Percentiles rank a stretch among this genome's conserved stretches.
These are phyloP conservation scores for Rhodotorula paludigena DNA, from an alignment of 768 basidiomycete genomes.

Conservation along the genomic window DNA sequence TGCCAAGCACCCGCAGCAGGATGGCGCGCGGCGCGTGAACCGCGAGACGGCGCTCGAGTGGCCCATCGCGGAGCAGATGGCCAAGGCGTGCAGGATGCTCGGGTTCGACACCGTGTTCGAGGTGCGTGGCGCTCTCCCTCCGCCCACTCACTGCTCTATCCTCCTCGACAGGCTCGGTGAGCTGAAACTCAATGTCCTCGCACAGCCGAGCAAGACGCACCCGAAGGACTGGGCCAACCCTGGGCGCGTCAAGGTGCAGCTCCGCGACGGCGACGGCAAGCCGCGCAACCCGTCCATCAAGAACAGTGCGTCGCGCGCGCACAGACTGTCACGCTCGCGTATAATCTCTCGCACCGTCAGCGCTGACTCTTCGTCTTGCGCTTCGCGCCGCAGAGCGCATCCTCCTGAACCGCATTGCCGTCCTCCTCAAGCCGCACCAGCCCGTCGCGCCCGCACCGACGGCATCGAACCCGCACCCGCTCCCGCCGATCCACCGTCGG, in stretches of 20 bases:
- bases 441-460: conserved; percentile 37
- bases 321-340: too few species aligned
- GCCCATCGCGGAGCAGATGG: conserved; percentile 90
- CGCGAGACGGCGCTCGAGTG: conserved; percentile 81
- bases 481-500: conserved; percentile 41
- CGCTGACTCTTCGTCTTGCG: not conserved
- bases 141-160: too few species aligned
- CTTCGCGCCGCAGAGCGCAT: conserved; percentile 23
- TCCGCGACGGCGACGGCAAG: conserved; percentile 44
- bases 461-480: conserved; percentile 35
- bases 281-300: conserved; percentile 47
- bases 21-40: conserved; percentile 73
- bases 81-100: conserved; percentile 69
- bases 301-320: too few species aligned
- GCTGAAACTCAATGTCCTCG: not conserved
- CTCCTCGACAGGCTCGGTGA: not conserved
- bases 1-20: conserved; percentile 81
- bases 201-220: conserved; percentile 67
- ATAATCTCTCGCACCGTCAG: not conserved
- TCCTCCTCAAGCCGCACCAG: conserved; percentile 30
- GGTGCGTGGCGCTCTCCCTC: conserved; percentile 54
- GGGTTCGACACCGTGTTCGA: conserved; percentile 80
- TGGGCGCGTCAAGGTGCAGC: conserved; percentile 81
- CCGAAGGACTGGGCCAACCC: conserved; percentile 99
- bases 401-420: conserved; percentile 29